Percentiles rank a stretch among this genome's conserved stretches.
These are phyloP conservation scores for Trichoderma koningiopsis DNA, from an alignment of 2,329 filamentous ascomycete species.

Conservation along the genomic window DNA sequence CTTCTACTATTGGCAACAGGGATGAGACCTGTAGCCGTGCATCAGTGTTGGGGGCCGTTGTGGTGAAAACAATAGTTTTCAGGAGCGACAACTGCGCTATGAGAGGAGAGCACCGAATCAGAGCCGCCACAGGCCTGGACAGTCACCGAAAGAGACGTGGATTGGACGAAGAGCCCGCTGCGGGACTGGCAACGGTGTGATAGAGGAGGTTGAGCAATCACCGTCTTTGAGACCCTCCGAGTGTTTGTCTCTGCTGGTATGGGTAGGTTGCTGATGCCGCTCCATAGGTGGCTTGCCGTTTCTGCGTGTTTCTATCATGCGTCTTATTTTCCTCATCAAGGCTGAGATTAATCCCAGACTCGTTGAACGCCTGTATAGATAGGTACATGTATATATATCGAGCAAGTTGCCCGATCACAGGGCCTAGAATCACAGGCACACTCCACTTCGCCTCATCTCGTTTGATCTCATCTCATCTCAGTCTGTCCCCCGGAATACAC, in stretches of 20 bases:
- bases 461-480: neutral
- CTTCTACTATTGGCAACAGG: neutral
- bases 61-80: neutral
- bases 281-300: neutral
- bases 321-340: neutral
- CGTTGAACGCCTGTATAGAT: neutral
- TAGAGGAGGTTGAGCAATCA: neutral
- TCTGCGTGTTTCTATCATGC: neutral
- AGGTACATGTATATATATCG: neutral
- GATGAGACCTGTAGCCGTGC: neutral
- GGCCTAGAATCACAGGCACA: neutral
- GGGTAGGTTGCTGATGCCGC: neutral
- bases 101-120: neutral
- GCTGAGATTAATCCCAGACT: neutral
- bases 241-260: neutral
- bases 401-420: neutral
- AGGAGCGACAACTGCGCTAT: neutral
- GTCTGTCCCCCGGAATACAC: neutral
- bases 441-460: neutral
- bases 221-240: neutral
- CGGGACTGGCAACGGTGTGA: neutral
- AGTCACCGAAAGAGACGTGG: constrained; percentile 9
- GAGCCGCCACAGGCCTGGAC: neutral
- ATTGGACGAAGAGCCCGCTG: neutral
- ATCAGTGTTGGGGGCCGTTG: neutral